Evolutionary conservation across 2,329 filamentous ascomycete species (phyloP), one percentile per base, ranked within the genome.

Genomic region (Colletotrichum nymphaeae): DNA sequence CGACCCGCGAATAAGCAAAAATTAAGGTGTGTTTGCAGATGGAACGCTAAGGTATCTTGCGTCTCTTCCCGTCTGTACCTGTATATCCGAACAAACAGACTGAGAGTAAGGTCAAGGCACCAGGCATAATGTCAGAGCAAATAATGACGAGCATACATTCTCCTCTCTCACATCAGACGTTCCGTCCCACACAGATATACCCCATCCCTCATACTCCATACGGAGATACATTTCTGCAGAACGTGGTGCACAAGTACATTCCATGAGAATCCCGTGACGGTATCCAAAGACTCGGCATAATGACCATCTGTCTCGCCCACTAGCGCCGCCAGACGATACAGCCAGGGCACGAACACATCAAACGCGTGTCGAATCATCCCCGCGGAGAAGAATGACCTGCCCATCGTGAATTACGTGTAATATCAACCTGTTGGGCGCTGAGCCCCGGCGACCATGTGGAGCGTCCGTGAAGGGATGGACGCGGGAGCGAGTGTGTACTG

Each of bases 251-350:
- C 14, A 16, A 42, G 37, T 42, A 42, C 37, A 42, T n/a, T 12
- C 35, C 28, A 11, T n/a, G 1, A 19, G 35, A 12, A 16, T 19
- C 64, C 30, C 68, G 68, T 70, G 66, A 69, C 66, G 24, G 28
- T 28, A 42, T 37, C 58, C 37, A 35, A n/a, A n/a, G 37, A 59
- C 59, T 58, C 19, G 59, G 59, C 14, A 60, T 60, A 66, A 52
- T 69, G 67, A 72, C 53, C 55, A 22, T 32, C 42, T 56, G 58
- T 59, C 70, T 64, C 59, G 66, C 24, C 42, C 22, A 28, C n/a
- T 60, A 52, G 42, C 30, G 55, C 58, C 52, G 49, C n/a, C 49
- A n/a, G n/a, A 46, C 30, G 16, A 26, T 19, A 11, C 26, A n/a
- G 19, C 26, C 24, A 24, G 26, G 28, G 22, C 42, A 67, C 55